Evolutionary conservation across 164 flowering plant genomes (phyloP), one percentile per base, ranked within the genome.

Genomic region (Dillenia suffruticosa): DNA sequence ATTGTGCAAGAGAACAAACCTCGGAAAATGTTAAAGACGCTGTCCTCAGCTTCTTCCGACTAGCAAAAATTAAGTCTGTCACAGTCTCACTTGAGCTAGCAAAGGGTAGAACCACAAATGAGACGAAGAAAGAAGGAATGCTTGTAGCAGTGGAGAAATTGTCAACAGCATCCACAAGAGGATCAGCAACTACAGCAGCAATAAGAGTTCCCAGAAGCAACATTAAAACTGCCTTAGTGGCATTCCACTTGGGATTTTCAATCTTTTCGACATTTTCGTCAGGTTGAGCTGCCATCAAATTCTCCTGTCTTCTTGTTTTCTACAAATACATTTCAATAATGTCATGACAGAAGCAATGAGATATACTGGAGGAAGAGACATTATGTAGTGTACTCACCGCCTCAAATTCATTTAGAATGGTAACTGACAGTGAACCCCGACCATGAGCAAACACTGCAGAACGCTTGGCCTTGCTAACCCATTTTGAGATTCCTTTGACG

Each of bases 11-110:
- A 19, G 22, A 32, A 58, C 65, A 57, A 49, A 82, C 86, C 86
- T 77, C 82, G 12, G 86, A 82, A 46, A 70, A 82, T 14, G 86
- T 72, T 26, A 82, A 72, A 44, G 84, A 82, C 49, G 81, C 59
- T 47, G 71, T 72, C 58, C 73, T 68, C 56, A 46, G 9, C 57
- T 67, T 77, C 72, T 72, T 79, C 11, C 73, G 73, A 24, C 71
- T 63, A 48, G 81, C 77, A 58, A 74, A 66, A 1, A 63, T 69
- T 9, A 80, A 55, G 5, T 76, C 76, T 10, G 84, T 72, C 22
- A 78, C 67, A 32, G 69, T 77, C 58, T 67, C 80, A 52, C 82
- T 80, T 56, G 77, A 72, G 57, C 67, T 79, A 32, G 79, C 83
- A 43, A 80, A 63, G 19, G 86, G 86, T 40, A 78, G 60, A 12